Base-by-base conservation (phyloP, 2,329 filamentous ascomycete species). In the Thermomyces lanuginosus region DNA sequence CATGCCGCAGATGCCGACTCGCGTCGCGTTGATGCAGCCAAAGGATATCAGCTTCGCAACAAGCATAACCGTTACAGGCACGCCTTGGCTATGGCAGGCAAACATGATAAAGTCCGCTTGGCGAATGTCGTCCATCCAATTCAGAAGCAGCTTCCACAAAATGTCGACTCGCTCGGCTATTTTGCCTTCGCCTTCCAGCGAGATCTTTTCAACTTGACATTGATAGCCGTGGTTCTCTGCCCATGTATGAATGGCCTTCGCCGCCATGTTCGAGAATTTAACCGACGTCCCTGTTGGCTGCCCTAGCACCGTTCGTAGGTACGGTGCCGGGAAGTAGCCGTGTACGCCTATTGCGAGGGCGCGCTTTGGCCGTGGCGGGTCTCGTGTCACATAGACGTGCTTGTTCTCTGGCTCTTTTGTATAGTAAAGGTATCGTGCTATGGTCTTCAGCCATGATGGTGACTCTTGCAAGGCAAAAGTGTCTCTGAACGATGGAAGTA, bases 211-310 rank as follows among this genome's bases (percentile, higher is more conserved):
- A 29, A 98, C 81, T 39, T 91, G 77, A 35, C 83, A 77, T 2
- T 64, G 57, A 33, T 75, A 82, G 1, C 78, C 76, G 37, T 81
- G 70, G 8, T 61, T 61, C 28, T 81, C 71, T 0, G 81, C 71
- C 81, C 84, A 98, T 33, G 75, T 66, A 31, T 76, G 69, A 40
- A 98, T 86, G 1, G 81, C 76, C 20, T 79, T 72, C 4, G 83
- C 83, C 10, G 78, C 79, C 44, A 86, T 76, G 36, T 79, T 86
- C 6, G 84, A 82, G 46, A 98, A 98, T 21, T 83, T 76, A 30
- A 95, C 72, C 0, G 86, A 95, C 1, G 89, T 98, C 4, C 89
- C 89, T 0, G 84, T 98, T 0, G 89, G 89, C 41, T 92, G 86
- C 0, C 89, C 89, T 9, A 95, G 75, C 39, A 98, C 78, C 11